Evolutionary conservation across 306 rosid genomes (phyloP).

Genomic region (Geum urbanum): DNA sequence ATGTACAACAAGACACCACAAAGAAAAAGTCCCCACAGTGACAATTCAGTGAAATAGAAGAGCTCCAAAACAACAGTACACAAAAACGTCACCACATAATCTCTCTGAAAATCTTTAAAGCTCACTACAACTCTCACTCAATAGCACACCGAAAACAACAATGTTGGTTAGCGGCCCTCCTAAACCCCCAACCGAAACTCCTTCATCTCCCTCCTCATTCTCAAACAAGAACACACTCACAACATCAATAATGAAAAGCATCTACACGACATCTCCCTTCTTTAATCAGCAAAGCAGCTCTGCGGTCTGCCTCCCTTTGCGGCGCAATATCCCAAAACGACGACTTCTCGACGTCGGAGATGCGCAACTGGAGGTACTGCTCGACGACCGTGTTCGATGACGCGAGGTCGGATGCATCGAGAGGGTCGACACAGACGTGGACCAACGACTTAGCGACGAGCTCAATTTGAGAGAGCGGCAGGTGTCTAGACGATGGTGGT

Average conservation of each 20-base stretch:
- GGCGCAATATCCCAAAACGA: slow-evolving; percentile 79
- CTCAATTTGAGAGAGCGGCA: slow-evolving; percentile 60
- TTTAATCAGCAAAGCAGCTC: too few species aligned
- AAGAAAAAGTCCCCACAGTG: slow-evolving; percentile 73
- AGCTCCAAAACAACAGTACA: too few species aligned
- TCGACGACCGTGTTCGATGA: slow-evolving; percentile 67
- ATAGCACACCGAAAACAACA: slow-evolving; percentile 74
- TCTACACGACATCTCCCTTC: too few species aligned
- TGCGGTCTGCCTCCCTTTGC: slow-evolving; percentile 54
- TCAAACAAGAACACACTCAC: slow-evolving; percentile 54
- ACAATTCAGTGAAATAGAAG: too few species aligned
- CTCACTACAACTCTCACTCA: slow-evolving; percentile 52
- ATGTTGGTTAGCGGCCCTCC: slow-evolving; percentile 81
- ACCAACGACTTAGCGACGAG: slow-evolving; percentile 82
- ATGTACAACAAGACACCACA: slow-evolving; percentile 68
- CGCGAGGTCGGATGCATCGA: slow-evolving; percentile 71
- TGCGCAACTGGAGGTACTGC: slow-evolving; percentile 81
- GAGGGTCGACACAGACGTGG: slow-evolving; percentile 64
- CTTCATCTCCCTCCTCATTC: too few species aligned
- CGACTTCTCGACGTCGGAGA: slow-evolving; percentile 52
- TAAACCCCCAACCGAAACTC: slow-evolving; percentile 45
- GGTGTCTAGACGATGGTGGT: slow-evolving; percentile 69
- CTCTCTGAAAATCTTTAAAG: slow-evolving; percentile 60
- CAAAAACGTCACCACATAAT: slow-evolving; percentile 72
- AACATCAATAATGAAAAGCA: slow-evolving; percentile 74